These are phyloP conservation scores for Ailanthus altissimus DNA, from an alignment of 345 rosid genomes.

Conservation along the genomic window DNA sequence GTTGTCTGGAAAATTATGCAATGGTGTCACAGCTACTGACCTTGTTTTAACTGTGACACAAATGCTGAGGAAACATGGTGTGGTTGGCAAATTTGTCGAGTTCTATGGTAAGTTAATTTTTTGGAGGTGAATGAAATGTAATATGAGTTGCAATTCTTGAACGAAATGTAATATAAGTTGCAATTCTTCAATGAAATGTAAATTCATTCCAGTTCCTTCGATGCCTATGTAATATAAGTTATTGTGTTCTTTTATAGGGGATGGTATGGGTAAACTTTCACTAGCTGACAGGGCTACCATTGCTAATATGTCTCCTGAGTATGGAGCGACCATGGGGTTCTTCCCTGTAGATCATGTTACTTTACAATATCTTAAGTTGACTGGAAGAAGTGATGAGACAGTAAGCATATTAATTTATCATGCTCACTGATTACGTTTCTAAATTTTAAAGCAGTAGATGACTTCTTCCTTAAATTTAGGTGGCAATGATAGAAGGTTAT, in stretches of 20 bases:
- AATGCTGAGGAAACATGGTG: conserved; percentile 99
- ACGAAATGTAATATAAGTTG: conserved; percentile 11
- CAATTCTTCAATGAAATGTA: too few relatives aligned
- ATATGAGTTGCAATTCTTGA: conserved; percentile 12
- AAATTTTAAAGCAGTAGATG: conserved; percentile 18
- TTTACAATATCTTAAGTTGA: conserved; percentile 86
- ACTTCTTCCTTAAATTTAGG: conserved; percentile 44
- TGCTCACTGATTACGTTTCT: conserved; percentile 11
- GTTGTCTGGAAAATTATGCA: conserved; percentile 70
- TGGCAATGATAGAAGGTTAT: conserved; percentile 89
- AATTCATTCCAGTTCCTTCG: too few relatives aligned
- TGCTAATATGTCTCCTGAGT: conserved; percentile 99
- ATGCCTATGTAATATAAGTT: neutral
- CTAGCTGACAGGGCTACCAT: conserved; percentile 99
- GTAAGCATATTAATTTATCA: conserved; percentile 47
- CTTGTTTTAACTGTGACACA: conserved; percentile 96
- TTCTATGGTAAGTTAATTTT: conserved; percentile 70
- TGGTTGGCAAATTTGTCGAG: conserved; percentile 98
- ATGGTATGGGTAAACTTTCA: conserved; percentile 88
- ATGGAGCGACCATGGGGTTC: conserved; percentile 99
- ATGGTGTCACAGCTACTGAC: conserved; percentile 98
- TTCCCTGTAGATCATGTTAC: conserved; percentile 99
- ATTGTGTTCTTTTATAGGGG: conserved; percentile 53
- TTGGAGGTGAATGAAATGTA: conserved; percentile 18
- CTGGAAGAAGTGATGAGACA: conserved; percentile 97